Evolutionary conservation across 2,329 filamentous ascomycete genomes (phyloP), one percentile per base, ranked within the genome.

Genomic region (Aspergillus sp.): DNA sequence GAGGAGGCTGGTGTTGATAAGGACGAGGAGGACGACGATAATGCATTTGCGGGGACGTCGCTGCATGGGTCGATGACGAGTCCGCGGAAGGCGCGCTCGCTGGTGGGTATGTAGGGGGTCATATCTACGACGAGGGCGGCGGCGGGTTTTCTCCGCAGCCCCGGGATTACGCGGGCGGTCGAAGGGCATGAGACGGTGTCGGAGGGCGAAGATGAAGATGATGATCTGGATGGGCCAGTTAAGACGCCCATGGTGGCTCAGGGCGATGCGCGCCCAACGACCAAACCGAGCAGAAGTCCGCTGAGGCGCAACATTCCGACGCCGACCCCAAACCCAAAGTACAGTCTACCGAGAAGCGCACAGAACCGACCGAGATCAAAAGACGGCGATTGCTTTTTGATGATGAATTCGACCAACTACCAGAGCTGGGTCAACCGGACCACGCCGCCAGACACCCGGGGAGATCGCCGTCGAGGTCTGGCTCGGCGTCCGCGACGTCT

Each of bases 41-140:
- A 73, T 55, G 65, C 65, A 4, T 78, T 74, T 72, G 67, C 68
- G 26, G 77, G 77, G 4, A 79, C 77, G 7, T 72, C 70, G 48
- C 55, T 79, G 20, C 72, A 77, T 48, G 65, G 65, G 8, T 63
- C 79, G n/a, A 77, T 79, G 73, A 65, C 66, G 3, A 71, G 68
- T 45, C 68, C 71, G 17, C 62, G 62, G 44, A 71, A 68, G 55
- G 57, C 60, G n/a, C 64, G 65, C 45, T 72, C 71, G 1, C 62
- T 79, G 24, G 63, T 71, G 2, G 74, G 73, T 0, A 47, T 72
- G 36, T 68, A 76, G 48, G 62, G 62, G 5, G 62, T 78, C 6
- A 72, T 68, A 47, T 75, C 73, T 43, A 68, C 66, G 19, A 78
- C 76, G 5, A 68, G 74, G 53, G 77, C 76, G 30, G 76, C 77